Evolutionary conservation across 345 rosid genomes (phyloP).

Genomic region (Corchorus olitorius): DNA sequence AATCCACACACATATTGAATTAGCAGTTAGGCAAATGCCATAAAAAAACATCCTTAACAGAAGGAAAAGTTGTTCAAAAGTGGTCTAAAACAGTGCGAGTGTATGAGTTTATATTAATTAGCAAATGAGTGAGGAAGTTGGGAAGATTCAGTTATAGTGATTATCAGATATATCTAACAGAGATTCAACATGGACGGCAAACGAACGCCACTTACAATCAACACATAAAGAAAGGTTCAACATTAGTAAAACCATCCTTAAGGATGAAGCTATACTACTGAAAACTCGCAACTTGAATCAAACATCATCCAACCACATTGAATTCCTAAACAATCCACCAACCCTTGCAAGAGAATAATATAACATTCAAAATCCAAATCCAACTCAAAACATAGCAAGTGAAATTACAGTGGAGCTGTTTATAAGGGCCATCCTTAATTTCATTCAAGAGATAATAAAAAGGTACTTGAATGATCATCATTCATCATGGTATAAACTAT

Average conservation of each 20-base stretch:
- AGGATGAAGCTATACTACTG: neutral
- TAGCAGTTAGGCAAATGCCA: no score
- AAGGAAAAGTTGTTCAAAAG: neutral
- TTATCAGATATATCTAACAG: neutral
- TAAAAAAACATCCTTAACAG: no score
- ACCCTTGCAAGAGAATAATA: neutral
- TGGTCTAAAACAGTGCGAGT: neutral
- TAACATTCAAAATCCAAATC: constrained; percentile 3
- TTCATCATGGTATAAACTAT: neutral
- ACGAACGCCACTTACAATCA: neutral
- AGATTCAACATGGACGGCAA: neutral
- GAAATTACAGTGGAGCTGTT: neutral
- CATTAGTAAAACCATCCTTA: neutral
- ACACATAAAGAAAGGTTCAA: neutral
- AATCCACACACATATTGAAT: neutral
- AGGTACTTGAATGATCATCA: neutral
- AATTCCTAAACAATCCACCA: neutral
- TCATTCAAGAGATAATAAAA: neutral
- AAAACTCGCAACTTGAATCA: neutral
- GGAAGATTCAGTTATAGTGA: neutral
- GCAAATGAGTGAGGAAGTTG: neutral
- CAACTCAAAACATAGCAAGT: neutral
- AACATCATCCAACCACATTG: neutral
- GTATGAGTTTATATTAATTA: no score
- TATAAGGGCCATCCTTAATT: neutral